Percentiles rank a stretch among this genome's conserved stretches.
These are phyloP conservation scores for Aquilaria sinensis DNA, from an alignment of 345 rosid species.

Conservation along the genomic window DNA sequence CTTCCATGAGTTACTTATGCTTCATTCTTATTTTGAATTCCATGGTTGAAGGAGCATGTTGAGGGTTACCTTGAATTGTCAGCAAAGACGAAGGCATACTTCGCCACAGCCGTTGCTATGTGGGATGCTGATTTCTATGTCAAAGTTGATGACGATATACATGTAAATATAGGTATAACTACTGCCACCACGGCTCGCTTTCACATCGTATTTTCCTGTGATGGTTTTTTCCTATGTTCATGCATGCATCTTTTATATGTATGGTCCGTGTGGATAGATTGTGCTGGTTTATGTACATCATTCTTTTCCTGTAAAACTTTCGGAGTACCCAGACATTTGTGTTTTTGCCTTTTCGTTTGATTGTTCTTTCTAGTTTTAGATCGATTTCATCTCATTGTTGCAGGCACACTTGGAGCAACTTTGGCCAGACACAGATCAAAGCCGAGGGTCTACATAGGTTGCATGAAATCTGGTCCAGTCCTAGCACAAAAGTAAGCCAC, in stretches of 20 bases:
- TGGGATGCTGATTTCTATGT: conserved; percentile 94
- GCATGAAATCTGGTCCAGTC: conserved; percentile 99
- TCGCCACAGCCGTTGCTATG: conserved; percentile 64
- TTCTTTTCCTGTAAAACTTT: too few species aligned
- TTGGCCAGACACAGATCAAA: conserved; percentile 63
- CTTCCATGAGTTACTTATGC: neutral
- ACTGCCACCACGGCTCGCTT: neutral
- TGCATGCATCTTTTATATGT: too few species aligned
- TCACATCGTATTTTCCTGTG: conserved; percentile 3
- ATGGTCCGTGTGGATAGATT: too few species aligned
- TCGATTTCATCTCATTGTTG: conserved; percentile 10
- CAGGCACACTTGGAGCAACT: conserved; percentile 87
- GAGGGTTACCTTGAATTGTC: conserved; percentile 94
- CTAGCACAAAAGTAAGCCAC: conserved; percentile 86
- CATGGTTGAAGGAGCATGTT: conserved; percentile 62
- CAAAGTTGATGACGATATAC: conserved; percentile 90
- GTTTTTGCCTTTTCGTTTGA: too few species aligned
- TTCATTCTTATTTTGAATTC: conserved; percentile 2
- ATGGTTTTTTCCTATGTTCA: neutral
- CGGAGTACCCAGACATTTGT: too few species aligned
- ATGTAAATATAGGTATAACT: conserved; percentile 72
- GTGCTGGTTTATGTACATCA: too few species aligned
- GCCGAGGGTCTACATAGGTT: conserved; percentile 81
- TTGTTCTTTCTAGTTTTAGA: neutral
- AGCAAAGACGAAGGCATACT: conserved; percentile 75